phyloP scores from a whole-genome alignment of 495 filamentous ascomycete species.

The Cladorrhinum samala region DNA sequence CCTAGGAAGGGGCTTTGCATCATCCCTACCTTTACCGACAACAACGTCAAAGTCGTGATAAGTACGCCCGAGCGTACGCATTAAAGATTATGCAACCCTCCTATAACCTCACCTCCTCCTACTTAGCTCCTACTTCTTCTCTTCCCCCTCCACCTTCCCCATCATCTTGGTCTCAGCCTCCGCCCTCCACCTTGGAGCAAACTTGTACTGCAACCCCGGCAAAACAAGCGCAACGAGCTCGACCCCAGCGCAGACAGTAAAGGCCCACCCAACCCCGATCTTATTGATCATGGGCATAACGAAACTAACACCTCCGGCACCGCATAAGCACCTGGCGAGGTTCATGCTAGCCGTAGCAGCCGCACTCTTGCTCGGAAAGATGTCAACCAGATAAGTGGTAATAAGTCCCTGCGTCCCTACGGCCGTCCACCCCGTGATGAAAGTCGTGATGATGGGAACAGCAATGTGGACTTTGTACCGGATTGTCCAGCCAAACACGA shows the following conservation, averaged over 20 bases:
- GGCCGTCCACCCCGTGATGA: conserved; percentile 47
- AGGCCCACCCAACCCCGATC: conserved; percentile 44
- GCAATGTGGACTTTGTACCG: conserved; percentile 39
- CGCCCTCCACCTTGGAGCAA: background rate
- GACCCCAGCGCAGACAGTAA: conserved; percentile 30
- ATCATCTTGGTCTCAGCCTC: background rate
- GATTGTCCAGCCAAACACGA: conserved; percentile 16
- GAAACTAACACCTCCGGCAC: conserved; percentile 38
- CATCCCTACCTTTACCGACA: no score
- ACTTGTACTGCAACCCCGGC: background rate
- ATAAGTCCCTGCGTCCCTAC: conserved; percentile 49
- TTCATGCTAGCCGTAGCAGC: conserved; percentile 46
- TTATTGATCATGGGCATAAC: conserved; percentile 37
- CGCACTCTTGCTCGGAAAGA: conserved; percentile 40
- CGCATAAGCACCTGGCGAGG: conserved; percentile 38
- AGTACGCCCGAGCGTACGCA: no score
- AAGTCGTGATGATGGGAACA: conserved; percentile 49
- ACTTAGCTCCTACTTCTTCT: background rate
- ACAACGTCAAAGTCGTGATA: no score
- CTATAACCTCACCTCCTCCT: background rate
- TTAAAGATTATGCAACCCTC: no score
- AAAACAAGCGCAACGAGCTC: background rate
- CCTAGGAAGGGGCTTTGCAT: no score
- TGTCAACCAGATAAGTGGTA: conserved; percentile 42
- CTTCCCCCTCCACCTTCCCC: background rate